Base-by-base conservation (phyloP, 257 asterid genomes). In the Solanum lycopersicoides region DNA sequence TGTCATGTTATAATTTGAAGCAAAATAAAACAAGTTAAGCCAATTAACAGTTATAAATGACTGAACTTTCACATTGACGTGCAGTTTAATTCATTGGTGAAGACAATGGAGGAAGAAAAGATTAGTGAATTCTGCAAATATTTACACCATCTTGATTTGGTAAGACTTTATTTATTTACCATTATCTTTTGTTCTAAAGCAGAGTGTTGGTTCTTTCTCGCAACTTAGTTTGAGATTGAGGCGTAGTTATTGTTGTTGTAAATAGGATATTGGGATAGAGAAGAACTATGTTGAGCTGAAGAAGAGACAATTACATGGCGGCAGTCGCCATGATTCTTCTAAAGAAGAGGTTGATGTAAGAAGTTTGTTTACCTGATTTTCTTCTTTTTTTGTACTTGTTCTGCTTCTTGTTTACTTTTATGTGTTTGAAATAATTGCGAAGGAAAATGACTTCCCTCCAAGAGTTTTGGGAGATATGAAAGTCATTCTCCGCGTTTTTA, bases 261-360 rank as follows among this genome's bases (percentile, higher is more conserved):
- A 44, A 25, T 82, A 89, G 91, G 89, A 18, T 32, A 92, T 88
- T 92, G 93, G 84, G 73, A 88, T 89, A 77, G 35, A 30, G 86
- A 91, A 83, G 87, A 89, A 89, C 47, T 47, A 45, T 65, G 53
- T 83, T 85, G 95, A 91, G 53, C 88, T 69, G 86, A 93, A 90
- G 93, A 93, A 91, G 91, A 91, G 95, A 85, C 97, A 92, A 72
- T 83, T 92, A 39, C 83, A 88, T 32, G 90, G 92, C 15, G 82
- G 89, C 41, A 89, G 91, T 87, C 87, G 90, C 76, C 93, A 88
- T 59, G 88, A 53, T 90, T 87, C 92, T 75, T 73, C 93, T 90
- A 92, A 90, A 82, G 91, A 93, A 71, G 98, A 95, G 96, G 11
- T 41, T 37, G 30, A 16, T 42, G 65, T 65, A 66, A 84, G 87